Percentiles rank a stretch among this genome's conserved stretches.
These are phyloP conservation scores for Colletotrichum theobromicola DNA, from an alignment of 2,329 filamentous ascomycete species.

Conservation along the genomic window DNA sequence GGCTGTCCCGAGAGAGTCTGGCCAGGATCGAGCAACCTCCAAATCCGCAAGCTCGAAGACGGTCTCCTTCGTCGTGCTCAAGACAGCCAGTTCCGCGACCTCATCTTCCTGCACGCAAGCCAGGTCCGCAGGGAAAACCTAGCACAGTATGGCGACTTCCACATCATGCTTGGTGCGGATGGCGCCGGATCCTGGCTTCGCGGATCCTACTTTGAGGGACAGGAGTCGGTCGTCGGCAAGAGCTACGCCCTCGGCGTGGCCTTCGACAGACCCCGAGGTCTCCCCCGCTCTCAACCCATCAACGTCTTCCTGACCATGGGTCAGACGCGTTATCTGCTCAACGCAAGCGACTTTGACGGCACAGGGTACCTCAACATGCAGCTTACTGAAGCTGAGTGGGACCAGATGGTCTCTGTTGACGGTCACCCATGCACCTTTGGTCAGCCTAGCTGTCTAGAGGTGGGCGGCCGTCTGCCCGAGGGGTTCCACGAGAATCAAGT, in stretches of 20 bases:
- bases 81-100: conserved; percentile 31
- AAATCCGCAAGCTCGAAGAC: conserved; percentile 43
- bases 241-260: conserved; percentile 32
- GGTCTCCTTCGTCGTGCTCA: conserved; percentile 38
- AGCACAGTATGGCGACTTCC: conserved; percentile 36
- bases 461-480: neutral
- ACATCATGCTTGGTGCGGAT: conserved; percentile 38
- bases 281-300: conserved; percentile 38
- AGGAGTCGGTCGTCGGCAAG: conserved; percentile 36
- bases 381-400: conserved; percentile 39
- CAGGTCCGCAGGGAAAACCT: conserved; percentile 33
- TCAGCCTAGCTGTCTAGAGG: conserved; percentile 31
- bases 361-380: conserved; percentile 30
- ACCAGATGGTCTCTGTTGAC: conserved; percentile 26
- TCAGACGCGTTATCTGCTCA: conserved; percentile 40
- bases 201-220: conserved; percentile 35
- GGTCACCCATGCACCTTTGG: conserved; percentile 38
- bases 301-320: conserved; percentile 41
- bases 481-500: neutral
- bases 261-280: conserved; percentile 29
- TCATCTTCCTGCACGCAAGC: conserved; percentile 37
- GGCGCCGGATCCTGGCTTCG: conserved; percentile 41
- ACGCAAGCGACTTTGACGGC: conserved; percentile 39
- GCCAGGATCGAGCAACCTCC: conserved; percentile 41
- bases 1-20: conserved; percentile 38